Percentiles rank a stretch among this genome's conserved stretches.
These are phyloP conservation scores for Citrullus amarus DNA, from an alignment of 306 rosid genomes.

Conservation along the genomic window DNA sequence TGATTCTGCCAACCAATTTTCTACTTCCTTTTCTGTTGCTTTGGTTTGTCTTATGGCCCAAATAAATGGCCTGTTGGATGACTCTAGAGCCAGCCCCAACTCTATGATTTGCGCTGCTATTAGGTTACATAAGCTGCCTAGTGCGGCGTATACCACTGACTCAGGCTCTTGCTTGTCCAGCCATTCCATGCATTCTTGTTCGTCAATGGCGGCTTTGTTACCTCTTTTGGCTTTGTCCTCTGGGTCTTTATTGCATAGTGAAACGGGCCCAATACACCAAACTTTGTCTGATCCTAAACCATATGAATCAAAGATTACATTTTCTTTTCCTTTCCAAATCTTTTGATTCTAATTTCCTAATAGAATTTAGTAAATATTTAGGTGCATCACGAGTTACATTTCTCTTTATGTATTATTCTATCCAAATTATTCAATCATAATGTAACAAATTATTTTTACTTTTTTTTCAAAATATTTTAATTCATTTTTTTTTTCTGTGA, in stretches of 20 bases:
- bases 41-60: conserved; percentile 12
- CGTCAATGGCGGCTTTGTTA: conserved; percentile 21
- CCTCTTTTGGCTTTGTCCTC: conserved; percentile 49
- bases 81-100: conserved; percentile 23
- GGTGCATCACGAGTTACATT: too few relatives aligned
- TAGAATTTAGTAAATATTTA: too few relatives aligned
- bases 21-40: conserved; percentile 15
- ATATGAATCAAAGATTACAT: too few relatives aligned
- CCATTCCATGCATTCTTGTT: conserved; percentile 24
- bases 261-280: conserved; percentile 47
- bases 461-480: too few relatives aligned
- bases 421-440: too few relatives aligned
- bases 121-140: conserved; percentile 23
- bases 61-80: conserved; percentile 22
- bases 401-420: too few relatives aligned
- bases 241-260: conserved; percentile 22
- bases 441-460: too few relatives aligned
- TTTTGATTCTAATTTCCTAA: too few relatives aligned
- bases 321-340: too few relatives aligned
- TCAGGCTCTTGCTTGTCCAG: conserved; percentile 24
- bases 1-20: background rate
- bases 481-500: too few relatives aligned
- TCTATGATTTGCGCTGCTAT: conserved; percentile 12
- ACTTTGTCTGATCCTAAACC: conserved; percentile 11
- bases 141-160: conserved; percentile 41